phyloP scores from a whole-genome alignment of 1,284 basidiomycete genomes.

The Kwoniella shivajii region DNA sequence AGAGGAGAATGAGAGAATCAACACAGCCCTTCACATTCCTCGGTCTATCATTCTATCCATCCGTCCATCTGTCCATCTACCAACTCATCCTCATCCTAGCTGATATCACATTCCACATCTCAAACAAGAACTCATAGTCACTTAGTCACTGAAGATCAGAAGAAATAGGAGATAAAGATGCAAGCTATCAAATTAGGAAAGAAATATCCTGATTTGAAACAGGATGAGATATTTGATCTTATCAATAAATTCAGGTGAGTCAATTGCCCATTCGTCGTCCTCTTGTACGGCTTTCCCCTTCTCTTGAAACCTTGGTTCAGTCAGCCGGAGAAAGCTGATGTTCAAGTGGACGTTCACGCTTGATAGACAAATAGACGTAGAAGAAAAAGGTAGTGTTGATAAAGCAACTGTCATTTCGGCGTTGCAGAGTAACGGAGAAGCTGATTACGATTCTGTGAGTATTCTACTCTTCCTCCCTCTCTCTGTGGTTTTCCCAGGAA shows the following conservation, averaged over 20 bases:
- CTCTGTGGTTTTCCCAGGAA: background rate
- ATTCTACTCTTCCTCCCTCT: background rate
- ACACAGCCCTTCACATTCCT: too few species aligned
- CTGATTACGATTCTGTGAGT: conserved; percentile 84
- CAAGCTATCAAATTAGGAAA: conserved; percentile 69
- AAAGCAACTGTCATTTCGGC: conserved; percentile 77
- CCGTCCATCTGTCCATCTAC: too few species aligned
- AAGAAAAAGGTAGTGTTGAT: conserved; percentile 81
- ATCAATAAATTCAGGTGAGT: conserved; percentile 90
- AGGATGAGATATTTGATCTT: conserved; percentile 90
- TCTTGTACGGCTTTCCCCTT: conserved; percentile 4
- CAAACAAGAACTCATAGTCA: conserved; percentile 88
- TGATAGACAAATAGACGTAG: conserved; percentile 74
- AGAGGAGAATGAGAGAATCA: too few species aligned
- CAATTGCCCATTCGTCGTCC: background rate
- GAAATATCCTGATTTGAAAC: conserved; percentile 88
- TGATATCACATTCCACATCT: too few species aligned
- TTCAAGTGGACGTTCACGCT: background rate
- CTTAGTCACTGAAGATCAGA: conserved; percentile 83
- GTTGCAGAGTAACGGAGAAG: conserved; percentile 72
- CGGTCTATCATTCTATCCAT: too few species aligned
- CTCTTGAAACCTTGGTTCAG: background rate
- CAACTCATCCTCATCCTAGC: too few species aligned
- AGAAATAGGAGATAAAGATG: conserved; percentile 37
- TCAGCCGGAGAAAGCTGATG: background rate